Conservation (phyloP, 192 early-diverging fungal genomes). For the Backusella parvicylindrica region DNA sequence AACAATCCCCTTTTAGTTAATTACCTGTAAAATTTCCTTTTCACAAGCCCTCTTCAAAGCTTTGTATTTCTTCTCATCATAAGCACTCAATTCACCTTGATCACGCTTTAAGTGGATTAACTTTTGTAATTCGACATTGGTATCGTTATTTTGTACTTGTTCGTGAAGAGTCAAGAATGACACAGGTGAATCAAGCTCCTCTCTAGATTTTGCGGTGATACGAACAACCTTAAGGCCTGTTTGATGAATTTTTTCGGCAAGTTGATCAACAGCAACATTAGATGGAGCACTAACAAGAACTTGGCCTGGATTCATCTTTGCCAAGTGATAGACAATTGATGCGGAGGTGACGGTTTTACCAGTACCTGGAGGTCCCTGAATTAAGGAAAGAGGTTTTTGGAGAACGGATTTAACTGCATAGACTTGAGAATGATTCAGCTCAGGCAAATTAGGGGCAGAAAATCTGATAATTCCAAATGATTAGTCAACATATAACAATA, state of each 20-base stretch:
- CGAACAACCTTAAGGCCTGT: conserved; percentile 95
- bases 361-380: conserved; percentile 96
- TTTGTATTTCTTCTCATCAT: conserved; percentile 86
- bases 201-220: conserved; percentile 88
- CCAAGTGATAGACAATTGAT: conserved; percentile 96
- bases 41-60: conserved; percentile 83
- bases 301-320: conserved; percentile 83
- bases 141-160: conserved; percentile 94
- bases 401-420: conserved; percentile 91
- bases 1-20: neutral
- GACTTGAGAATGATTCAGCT: conserved; percentile 96
- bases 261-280: conserved; percentile 98
- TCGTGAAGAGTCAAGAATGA: conserved; percentile 94
- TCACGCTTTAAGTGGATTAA: conserved; percentile 83
- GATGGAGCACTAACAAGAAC: conserved; percentile 98
- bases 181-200: conserved; percentile 92
- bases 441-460: conserved; percentile 89
- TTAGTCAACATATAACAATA: neutral
- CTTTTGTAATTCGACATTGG: conserved; percentile 91
- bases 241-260: conserved; percentile 94
- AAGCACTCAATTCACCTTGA: conserved; percentile 86
- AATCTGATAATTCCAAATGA: conserved; percentile 42
- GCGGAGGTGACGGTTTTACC: conserved; percentile 99
- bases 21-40: conserved; percentile 81
- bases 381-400: conserved; percentile 88